Evolutionary conservation across 1,139 yeast genomes (phyloP), one percentile per base, ranked within the genome.

Genomic region (Nakaseomyces kungkrabaensis): DNA sequence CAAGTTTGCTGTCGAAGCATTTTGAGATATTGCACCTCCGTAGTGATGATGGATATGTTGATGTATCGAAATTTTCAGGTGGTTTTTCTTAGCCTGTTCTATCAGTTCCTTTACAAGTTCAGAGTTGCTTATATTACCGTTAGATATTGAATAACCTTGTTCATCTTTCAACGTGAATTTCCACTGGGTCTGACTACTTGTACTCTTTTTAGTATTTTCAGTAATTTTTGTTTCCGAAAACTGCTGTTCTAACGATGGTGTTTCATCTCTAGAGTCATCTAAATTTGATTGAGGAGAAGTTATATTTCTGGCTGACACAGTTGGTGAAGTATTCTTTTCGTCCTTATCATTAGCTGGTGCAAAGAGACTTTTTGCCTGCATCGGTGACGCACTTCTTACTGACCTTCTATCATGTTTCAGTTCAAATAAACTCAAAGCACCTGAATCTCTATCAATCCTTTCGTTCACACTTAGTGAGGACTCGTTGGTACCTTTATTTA

Each of bases 31-130:
- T 24, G 50, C 2, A 29, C 47, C n/a, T 36, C 51, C 47, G 61
- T 83, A 86, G 60, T 85, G 88, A 45, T 66, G 60, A 50, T 66
- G 68, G 48, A 86, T 82, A 66, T 88, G 96, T 63, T 88, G 96
- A 67, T 87, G 95, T 17, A 88, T 78, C 4, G 88, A 81, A 9
- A 88, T 74, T 50, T 79, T 76, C 51, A 85, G 73, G 32, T 79
- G 76, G 56, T 78, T 72, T 43, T 71, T 69, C 51, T 78, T 78
- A 1, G 95, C 95, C 50, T 81, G 75, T 36, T 78, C 76, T 9
- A 84, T 72, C 8, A 85, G 66, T 52, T 74, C 72, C 48, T 78
- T 79, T 0, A 78, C 89, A 22, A 77, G 59, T 36, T 75, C 79
- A 52, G 78, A 76, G 43, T 72, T 71, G 37, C 70, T 67, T 3